Base-by-base conservation (phyloP, 768 basidiomycete species). In the Boletus barrowsii region DNA sequence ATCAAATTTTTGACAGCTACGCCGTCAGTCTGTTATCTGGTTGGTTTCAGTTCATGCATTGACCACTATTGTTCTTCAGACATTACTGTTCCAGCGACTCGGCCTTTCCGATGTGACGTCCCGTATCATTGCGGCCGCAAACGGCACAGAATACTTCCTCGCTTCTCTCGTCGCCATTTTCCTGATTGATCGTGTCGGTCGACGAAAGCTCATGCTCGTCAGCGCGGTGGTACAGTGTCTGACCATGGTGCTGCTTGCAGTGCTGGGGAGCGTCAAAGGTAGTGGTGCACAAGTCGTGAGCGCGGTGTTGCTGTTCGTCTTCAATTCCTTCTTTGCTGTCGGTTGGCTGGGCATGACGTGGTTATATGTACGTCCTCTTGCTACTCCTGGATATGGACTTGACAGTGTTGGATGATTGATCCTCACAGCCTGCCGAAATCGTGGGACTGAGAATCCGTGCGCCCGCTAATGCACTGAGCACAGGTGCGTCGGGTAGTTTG, bases 331-430 rank as follows among this genome's bases (percentile, higher is more conserved):
- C 72, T 88, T 88, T 62, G 84, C 84, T 0, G 69, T 84, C 49
- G 85, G 85, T 0, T 88, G 84, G 84, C 66, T 87, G 40, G 83
- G 84, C 17, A 83, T 86, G 79, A 83, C 86, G 1, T 87, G 84
- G 83, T 72, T 87, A 55, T 86, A 84, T 60, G 82, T 83, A 56
- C 63, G 81, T 73, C 32, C 18, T 7, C 5, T 10, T 44, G 33
- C 2, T 30, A n/a, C 15, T 37, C 6, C 29, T 18, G 7, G 10
- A 2, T 49, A 6, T 18, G 2, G 20, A 32, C 14, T 13, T 40
- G n/a, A 40, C 24, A 37, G 32, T 42, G 8, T 32, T 3, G 39
- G 11, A 18, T 35, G 20, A 33, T 29, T 9, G 36, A 9, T 10
- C 1, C 33, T 35, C 46, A 15, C 53, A 86, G 78, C 83, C 85